phyloP scores from a whole-genome alignment of 169 alveolate genomes.

The Plasmodium gaboni region DNA sequence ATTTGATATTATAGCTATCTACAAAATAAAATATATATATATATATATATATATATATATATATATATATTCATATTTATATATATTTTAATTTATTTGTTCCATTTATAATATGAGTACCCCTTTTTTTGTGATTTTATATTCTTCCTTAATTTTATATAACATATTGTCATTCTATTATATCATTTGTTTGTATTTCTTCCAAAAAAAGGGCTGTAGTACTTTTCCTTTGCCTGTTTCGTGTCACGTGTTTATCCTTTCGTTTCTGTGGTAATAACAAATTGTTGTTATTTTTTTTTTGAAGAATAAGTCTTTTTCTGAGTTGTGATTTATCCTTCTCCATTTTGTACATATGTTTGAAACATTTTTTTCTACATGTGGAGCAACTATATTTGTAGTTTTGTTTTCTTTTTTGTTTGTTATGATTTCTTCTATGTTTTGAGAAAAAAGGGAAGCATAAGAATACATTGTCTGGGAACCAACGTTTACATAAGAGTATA shows the following conservation, averaged over 20 bases:
- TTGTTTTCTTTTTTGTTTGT: conserved; percentile 12
- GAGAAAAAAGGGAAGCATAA: not conserved
- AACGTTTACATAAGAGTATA: conserved; percentile 4
- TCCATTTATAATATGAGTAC: not conserved
- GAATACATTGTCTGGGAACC: not conserved
- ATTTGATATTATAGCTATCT: no score
- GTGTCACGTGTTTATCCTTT: no score
- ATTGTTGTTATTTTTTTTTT: no score
- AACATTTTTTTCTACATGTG: not conserved
- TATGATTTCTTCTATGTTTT: no score
- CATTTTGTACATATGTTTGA: not conserved
- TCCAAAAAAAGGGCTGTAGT: not conserved
- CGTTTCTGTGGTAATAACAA: no score
- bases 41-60: not conserved
- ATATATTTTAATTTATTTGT: not conserved
- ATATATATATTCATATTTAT: no score
- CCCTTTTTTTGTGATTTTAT: not conserved
- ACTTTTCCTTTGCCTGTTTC: not conserved
- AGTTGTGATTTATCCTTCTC: not conserved
- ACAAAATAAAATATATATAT: not conserved
- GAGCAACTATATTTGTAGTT: conserved; percentile 14
- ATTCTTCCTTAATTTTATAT: not conserved
- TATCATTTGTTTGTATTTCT: not conserved
- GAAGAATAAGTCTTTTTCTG: no score
- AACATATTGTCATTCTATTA: not conserved